Base-by-base conservation (phyloP, 495 filamentous ascomycete species). In the Choiromyces venosus region DNA sequence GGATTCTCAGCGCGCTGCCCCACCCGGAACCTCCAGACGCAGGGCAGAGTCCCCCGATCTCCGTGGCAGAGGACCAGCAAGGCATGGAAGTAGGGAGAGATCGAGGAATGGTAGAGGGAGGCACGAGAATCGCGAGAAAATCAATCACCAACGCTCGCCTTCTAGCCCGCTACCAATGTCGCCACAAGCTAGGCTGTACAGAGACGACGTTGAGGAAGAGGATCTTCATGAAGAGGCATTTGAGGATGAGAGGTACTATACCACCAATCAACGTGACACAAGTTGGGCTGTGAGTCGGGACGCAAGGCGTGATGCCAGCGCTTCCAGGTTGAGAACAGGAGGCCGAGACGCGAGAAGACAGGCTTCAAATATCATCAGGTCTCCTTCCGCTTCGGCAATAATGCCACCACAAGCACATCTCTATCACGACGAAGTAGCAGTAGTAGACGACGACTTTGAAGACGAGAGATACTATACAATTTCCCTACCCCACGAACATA, bases 141-240 rank as follows among this genome's bases (percentile, higher is more conserved):
- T 85, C 4, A 88, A 90, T 37, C 73, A 83, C n/a, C 84, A 85
- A 66, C 83, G 91, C 56, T 97, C 93, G 3, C 92, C 93, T 38
- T 92, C 93, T 0, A 93, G 91, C 4, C 92, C 93, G 25, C 82
- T 93, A 61, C 92, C 92, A 25, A 90, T 93, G 84, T 84, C 86
- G 14, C 76, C 85, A 5, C 84, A 80, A 74, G 81, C 70, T 74
- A 83, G 66, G 69, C 78, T 69, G 7, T 82, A 77, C 68, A 79
- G 76, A 70, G 79, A 75, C 44, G 80, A 73, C 68, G 71, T 80
- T 56, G 82, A 78, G n/a, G 78, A 74, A 12, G 74, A 56, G 19
- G 69, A 70, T 40, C 44, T 68, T 39, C 64, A 78, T 19, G 75
- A 70, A 33, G 69, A 66, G 35, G 76, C 68, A 37, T 78, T 72